phyloP scores from a whole-genome alignment of 768 basidiomycete species.

The Lactarius psammicola region DNA sequence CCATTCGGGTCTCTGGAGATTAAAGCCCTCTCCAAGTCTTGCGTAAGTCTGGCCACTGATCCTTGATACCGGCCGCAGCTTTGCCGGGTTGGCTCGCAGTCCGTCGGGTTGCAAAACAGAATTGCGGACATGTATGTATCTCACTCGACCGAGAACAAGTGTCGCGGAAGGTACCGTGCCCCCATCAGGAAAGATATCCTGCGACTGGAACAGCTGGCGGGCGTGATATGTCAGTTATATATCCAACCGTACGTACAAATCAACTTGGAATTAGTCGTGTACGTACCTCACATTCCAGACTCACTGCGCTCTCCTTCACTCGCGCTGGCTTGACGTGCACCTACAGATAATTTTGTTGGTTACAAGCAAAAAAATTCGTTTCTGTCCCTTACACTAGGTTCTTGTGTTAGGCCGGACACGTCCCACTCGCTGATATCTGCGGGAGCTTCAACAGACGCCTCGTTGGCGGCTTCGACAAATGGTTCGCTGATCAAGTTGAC shows the following conservation, averaged over 20 bases:
- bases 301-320: slow-evolving; percentile 57
- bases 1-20: slow-evolving; percentile 45
- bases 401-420: slow-evolving; percentile 55
- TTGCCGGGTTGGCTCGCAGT: slow-evolving; percentile 45
- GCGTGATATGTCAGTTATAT: slow-evolving; percentile 33
- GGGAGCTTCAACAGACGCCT: slow-evolving; percentile 54
- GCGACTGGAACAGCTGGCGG: slow-evolving; percentile 47
- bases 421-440: slow-evolving; percentile 56
- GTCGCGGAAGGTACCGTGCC: slow-evolving; percentile 42
- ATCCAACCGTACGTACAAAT: neutral
- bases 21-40: slow-evolving; percentile 46
- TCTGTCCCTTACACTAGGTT: slow-evolving; percentile 51
- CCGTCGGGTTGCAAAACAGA: slow-evolving; percentile 46
- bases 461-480: slow-evolving; percentile 56
- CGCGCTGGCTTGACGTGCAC: slow-evolving; percentile 48
- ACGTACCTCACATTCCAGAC: slow-evolving; percentile 61
- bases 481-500: slow-evolving; percentile 71
- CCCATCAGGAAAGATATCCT: slow-evolving; percentile 46
- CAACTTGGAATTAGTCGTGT: neutral
- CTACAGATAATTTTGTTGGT: slow-evolving; percentile 35
- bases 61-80: slow-evolving; percentile 50
- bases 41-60: slow-evolving; percentile 57
- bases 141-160: slow-evolving; percentile 54
- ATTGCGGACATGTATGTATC: slow-evolving; percentile 50
- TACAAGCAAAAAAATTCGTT: slow-evolving; percentile 1